Evolutionary conservation across 1,284 basidiomycete genomes (phyloP).

Genomic region (Bjerkandera adusta): DNA sequence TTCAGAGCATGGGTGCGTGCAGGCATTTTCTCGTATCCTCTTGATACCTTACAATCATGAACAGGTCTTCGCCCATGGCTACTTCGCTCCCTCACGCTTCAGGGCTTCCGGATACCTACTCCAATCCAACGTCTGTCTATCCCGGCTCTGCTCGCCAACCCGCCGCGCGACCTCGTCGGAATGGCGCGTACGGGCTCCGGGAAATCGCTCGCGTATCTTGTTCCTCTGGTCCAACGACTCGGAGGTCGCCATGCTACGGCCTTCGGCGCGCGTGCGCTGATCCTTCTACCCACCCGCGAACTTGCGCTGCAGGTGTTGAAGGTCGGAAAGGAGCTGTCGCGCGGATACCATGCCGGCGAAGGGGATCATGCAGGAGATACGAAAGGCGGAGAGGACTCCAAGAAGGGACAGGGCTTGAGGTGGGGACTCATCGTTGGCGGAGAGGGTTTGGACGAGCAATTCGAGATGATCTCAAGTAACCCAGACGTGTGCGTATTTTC

Average conservation of each 20-base stretch:
- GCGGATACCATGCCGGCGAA: constrained; percentile 68
- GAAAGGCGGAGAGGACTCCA: constrained; percentile 50
- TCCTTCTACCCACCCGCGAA: constrained; percentile 92
- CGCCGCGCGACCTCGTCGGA: constrained; percentile 93
- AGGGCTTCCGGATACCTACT: constrained; percentile 94
- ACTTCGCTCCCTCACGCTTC: constrained; percentile 83
- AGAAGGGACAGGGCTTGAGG: constrained; percentile 68
- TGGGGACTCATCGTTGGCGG: constrained; percentile 98
- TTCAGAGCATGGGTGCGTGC: constrained; percentile 86
- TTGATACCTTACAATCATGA: not conserved
- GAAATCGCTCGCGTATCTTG: constrained; percentile 95
- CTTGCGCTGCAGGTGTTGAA: constrained; percentile 92
- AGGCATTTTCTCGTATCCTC: no score
- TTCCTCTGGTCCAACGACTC: constrained; percentile 89
- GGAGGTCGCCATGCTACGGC: constrained; percentile 77
- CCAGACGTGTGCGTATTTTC: constrained; percentile 72
- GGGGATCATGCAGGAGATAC: constrained; percentile 68
- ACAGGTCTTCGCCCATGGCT: constrained; percentile 83
- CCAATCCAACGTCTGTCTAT: constrained; percentile 95
- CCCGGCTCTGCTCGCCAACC: constrained; percentile 80
- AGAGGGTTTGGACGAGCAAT: constrained; percentile 95
- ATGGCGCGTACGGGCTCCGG: constrained; percentile 99
- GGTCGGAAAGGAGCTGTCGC: constrained; percentile 91
- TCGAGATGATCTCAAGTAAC: constrained; percentile 91
- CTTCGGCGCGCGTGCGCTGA: constrained; percentile 86